Percentiles rank a stretch among this genome's conserved stretches.
Evolutionary conservation across 352 stramenopile genomes (phyloP).

Genomic region (Pythium folliculosum): DNA sequence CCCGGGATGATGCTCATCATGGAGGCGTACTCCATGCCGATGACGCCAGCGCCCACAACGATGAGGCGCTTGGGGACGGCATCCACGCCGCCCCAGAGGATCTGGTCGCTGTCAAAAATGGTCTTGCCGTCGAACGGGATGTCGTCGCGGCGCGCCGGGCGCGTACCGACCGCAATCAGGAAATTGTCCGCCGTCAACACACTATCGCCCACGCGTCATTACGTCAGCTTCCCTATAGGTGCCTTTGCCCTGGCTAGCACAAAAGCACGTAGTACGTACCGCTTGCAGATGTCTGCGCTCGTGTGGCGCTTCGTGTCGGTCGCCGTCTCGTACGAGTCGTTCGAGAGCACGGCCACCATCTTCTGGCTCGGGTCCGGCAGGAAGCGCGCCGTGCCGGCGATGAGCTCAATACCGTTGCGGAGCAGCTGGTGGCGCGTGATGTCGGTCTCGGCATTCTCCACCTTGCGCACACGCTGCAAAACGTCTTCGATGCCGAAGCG

Average conservation of each 20-base stretch:
- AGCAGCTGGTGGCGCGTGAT: conserved; percentile 84
- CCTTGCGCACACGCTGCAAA: conserved; percentile 82
- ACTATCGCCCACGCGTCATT: conserved; percentile 27
- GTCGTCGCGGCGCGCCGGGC: conserved; percentile 71
- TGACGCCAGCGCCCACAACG: conserved; percentile 82
- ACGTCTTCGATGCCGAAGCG: conserved; percentile 82
- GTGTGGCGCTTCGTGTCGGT: conserved; percentile 76
- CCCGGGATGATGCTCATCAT: conserved; percentile 92
- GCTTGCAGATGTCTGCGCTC: conserved; percentile 83
- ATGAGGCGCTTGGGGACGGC: conserved; percentile 77
- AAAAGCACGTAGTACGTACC: conserved; percentile 33
- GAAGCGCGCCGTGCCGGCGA: conserved; percentile 81
- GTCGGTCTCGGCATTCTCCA: conserved; percentile 82
- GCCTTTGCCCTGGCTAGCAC: no score
- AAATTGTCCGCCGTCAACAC: conserved; percentile 87
- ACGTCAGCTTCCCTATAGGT: conserved; percentile 5
- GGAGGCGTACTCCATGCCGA: conserved; percentile 92
- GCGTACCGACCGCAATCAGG: conserved; percentile 84
- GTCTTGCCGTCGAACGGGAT: conserved; percentile 88
- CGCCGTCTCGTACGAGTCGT: conserved; percentile 76
- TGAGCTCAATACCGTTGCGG: conserved; percentile 79
- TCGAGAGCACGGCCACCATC: conserved; percentile 84
- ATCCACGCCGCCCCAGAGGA: conserved; percentile 80
- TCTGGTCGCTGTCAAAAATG: conserved; percentile 85
- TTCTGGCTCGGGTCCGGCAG: conserved; percentile 62